A percentile compares a stretch with the other conserved stretches of the same genome.
Conservation (phyloP, 768 basidiomycete species). For the Russula virescens region DNA sequence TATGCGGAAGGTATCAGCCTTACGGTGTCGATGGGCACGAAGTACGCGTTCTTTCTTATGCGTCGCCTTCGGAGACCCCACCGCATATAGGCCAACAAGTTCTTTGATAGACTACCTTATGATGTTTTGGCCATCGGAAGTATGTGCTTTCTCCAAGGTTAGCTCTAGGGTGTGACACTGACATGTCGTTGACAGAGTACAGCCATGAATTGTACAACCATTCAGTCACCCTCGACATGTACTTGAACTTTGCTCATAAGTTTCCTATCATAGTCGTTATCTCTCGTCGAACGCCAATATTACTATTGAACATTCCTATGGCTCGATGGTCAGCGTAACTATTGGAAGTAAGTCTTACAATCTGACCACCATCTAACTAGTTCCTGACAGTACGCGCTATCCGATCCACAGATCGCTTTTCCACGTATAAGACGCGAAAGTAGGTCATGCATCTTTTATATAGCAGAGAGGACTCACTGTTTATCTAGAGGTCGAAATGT, state of each 20-base stretch:
- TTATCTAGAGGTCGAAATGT: constrained; percentile 54
- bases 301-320: constrained; percentile 47
- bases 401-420: constrained; percentile 44
- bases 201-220: constrained; percentile 84
- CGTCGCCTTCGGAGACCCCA: background rate
- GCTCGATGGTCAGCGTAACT: constrained; percentile 36
- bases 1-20: constrained; percentile 57
- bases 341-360: constrained; percentile 37
- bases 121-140: constrained; percentile 82
- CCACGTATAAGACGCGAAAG: constrained; percentile 72
- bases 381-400: background rate
- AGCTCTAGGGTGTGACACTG: background rate
- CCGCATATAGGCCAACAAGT: constrained; percentile 55
- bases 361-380: background rate
- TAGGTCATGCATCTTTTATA: constrained; percentile 31
- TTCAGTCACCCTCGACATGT: constrained; percentile 61
- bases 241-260: constrained; percentile 60
- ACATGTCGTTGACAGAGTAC: background rate
- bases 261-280: constrained; percentile 68
- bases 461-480: background rate
- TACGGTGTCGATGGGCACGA: constrained; percentile 68
- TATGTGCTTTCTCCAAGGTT: constrained; percentile 32
- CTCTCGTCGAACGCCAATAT: constrained; percentile 85
- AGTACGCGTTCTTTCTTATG: constrained; percentile 34
- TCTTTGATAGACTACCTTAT: constrained; percentile 68